Conservation (phyloP, 345 rosid species). For the Clarkia xantiana region DNA sequence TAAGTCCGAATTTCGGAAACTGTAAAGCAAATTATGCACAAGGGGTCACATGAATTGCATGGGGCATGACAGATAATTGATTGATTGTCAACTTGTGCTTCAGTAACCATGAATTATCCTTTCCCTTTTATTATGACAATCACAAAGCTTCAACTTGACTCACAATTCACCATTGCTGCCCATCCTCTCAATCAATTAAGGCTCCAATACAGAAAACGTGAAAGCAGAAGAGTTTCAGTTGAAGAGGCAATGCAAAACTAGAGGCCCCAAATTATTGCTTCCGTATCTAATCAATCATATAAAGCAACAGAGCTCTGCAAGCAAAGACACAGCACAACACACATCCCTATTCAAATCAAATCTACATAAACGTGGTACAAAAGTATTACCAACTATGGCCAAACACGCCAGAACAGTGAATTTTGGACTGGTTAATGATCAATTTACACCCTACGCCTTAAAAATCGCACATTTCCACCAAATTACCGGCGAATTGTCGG, state of each 20-base stretch:
- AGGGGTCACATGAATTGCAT: constrained; percentile 8
- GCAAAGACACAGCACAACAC: constrained; percentile 7
- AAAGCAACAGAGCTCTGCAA: constrained; percentile 6
- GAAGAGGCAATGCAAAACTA: neutral
- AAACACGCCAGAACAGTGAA: constrained; percentile 1
- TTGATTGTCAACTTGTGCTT: constrained; percentile 17
- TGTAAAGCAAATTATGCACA: neutral
- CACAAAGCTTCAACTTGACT: constrained; percentile 3
- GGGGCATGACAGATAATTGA: constrained; percentile 11
- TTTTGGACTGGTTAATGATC: no score
- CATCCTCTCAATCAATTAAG: constrained; percentile 3
- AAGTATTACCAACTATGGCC: constrained; percentile 9
- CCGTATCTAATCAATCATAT: neutral
- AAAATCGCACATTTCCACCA: no score
- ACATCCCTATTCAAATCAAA: constrained; percentile 1
- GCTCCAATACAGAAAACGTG: constrained; percentile 6
- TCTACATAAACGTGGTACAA: constrained; percentile 6
- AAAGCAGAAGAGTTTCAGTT: constrained; percentile 3
- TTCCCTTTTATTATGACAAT: neutral
- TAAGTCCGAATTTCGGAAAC: neutral
- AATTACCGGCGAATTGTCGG: no score
- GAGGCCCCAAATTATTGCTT: neutral
- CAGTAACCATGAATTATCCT: neutral
- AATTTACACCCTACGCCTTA: no score
- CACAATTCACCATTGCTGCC: constrained; percentile 4